phyloP scores from a whole-genome alignment of 768 basidiomycete genomes.

The Mycena capillaripes region DNA sequence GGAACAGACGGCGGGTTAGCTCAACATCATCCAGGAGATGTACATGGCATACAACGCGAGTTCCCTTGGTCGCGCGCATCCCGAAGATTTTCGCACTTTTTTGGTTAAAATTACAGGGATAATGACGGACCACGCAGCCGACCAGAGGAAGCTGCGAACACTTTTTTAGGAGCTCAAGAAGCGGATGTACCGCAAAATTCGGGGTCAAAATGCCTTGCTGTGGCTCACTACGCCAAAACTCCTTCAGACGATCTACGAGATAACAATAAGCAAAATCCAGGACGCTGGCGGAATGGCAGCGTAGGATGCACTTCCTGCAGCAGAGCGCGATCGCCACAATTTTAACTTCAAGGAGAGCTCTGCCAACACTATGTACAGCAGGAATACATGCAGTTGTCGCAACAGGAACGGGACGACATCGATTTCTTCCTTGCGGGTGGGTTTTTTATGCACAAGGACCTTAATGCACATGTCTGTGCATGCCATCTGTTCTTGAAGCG shows the following conservation, averaged over 20 bases:
- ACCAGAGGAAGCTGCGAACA: too few relatives aligned
- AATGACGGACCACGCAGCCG: too few relatives aligned
- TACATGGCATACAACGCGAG: too few relatives aligned
- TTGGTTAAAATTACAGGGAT: too few relatives aligned
- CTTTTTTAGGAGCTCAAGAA: too few relatives aligned
- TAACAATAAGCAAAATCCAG: background rate
- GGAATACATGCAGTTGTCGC: too few relatives aligned
- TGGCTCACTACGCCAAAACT: background rate
- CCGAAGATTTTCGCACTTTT: too few relatives aligned
- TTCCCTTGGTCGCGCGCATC: too few relatives aligned
- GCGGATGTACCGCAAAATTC: too few relatives aligned
- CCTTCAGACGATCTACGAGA: background rate
- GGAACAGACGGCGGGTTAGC: conserved; percentile 38
- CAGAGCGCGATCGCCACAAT: conserved; percentile 15
- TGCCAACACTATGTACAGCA: background rate
- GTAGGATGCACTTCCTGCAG: conserved; percentile 25
- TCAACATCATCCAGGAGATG: conserved; percentile 15
- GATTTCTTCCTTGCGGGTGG: conserved; percentile 37
- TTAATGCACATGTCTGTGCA: conserved; percentile 43
- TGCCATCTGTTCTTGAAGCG: too few relatives aligned
- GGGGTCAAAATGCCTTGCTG: too few relatives aligned
- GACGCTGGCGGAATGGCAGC: conserved; percentile 18
- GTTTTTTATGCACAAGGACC: conserved; percentile 42
- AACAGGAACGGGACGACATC: background rate
- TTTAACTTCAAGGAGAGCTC: background rate